A percentile compares a stretch with the other conserved stretches of the same genome.
phyloP scores from a whole-genome alignment of 306 rosid genomes.

The Begonia peltatifolia region DNA sequence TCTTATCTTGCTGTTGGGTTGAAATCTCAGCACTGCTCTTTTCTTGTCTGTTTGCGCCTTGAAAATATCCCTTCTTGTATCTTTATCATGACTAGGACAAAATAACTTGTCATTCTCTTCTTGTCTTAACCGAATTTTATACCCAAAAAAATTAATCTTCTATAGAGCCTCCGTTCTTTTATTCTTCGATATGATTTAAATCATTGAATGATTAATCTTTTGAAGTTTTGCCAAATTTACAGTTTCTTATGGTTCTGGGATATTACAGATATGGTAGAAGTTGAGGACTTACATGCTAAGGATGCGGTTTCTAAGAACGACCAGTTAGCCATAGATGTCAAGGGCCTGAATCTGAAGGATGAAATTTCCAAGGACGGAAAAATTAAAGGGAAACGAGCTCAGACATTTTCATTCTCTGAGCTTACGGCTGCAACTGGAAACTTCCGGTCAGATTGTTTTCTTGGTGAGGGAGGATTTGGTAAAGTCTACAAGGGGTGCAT shows the following conservation, averaged over 20 bases:
- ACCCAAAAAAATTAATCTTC: too few species aligned
- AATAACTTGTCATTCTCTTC: too few species aligned
- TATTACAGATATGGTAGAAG: background rate
- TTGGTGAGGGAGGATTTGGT: slow-evolving; percentile 81
- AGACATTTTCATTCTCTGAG: slow-evolving; percentile 37
- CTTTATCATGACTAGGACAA: too few species aligned
- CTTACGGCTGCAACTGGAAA: slow-evolving; percentile 53
- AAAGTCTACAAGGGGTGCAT: slow-evolving; percentile 45
- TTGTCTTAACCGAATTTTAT: too few species aligned
- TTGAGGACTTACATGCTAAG: background rate
- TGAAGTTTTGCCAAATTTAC: too few species aligned
- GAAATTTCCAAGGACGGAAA: slow-evolving; percentile 1
- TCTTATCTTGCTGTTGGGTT: too few species aligned
- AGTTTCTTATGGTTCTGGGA: background rate
- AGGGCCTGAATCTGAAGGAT: background rate
- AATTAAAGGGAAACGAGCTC: background rate
- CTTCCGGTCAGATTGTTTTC: slow-evolving; percentile 32
- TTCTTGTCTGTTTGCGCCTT: too few species aligned
- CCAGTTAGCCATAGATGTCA: background rate
- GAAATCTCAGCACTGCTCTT: too few species aligned
- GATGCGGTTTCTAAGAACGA: background rate
- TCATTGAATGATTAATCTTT: too few species aligned
- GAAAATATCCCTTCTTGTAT: too few species aligned
- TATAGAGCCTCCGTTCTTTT: too few species aligned
- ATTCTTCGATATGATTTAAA: too few species aligned